Conservation (phyloP, 176 grass and related monocot species). For the Melocanna baccifera region DNA sequence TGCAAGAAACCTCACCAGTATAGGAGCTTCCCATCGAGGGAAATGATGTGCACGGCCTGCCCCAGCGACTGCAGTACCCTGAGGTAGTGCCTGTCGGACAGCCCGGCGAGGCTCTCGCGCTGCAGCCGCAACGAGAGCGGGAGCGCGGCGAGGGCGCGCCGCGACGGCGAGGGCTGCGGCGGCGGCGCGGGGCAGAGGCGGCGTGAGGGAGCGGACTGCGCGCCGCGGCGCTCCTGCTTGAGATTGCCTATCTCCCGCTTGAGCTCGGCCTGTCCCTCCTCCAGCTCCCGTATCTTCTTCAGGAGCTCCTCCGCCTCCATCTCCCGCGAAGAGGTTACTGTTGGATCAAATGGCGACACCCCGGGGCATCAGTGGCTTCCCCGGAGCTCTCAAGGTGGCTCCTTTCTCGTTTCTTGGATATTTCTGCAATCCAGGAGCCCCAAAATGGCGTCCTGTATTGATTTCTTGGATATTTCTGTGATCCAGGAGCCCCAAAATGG, state of each 20-base stretch:
- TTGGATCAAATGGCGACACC: slow-evolving; percentile 17
- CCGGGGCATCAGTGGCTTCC: neutral
- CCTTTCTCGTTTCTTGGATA: neutral
- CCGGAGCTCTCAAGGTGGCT: neutral
- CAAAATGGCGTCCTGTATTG: neutral
- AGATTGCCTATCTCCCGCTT: slow-evolving; percentile 62
- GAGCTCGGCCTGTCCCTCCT: slow-evolving; percentile 59
- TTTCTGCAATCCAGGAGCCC: neutral
- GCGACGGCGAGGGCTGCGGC: slow-evolving; percentile 10
- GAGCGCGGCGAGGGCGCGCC: slow-evolving; percentile 23
- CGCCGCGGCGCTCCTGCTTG: slow-evolving; percentile 14
- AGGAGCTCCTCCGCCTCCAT: slow-evolving; percentile 57
- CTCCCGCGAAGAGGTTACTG: neutral
- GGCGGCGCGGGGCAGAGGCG: slow-evolving; percentile 35
- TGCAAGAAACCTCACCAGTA: slow-evolving; percentile 58
- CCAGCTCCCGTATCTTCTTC: slow-evolving; percentile 64
- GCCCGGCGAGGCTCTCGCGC: slow-evolving; percentile 27
- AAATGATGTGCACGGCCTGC: slow-evolving; percentile 74
- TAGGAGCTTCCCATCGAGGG: slow-evolving; percentile 53
- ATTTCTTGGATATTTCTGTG: neutral
- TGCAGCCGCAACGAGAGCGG: slow-evolving; percentile 30
- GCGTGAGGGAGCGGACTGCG: slow-evolving; percentile 25
- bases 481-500: neutral
- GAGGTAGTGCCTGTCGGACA: slow-evolving; percentile 72
- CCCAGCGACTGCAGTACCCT: slow-evolving; percentile 73